phyloP scores from a whole-genome alignment of 1,284 basidiomycete genomes.

The Moniliophthora roreri region DNA sequence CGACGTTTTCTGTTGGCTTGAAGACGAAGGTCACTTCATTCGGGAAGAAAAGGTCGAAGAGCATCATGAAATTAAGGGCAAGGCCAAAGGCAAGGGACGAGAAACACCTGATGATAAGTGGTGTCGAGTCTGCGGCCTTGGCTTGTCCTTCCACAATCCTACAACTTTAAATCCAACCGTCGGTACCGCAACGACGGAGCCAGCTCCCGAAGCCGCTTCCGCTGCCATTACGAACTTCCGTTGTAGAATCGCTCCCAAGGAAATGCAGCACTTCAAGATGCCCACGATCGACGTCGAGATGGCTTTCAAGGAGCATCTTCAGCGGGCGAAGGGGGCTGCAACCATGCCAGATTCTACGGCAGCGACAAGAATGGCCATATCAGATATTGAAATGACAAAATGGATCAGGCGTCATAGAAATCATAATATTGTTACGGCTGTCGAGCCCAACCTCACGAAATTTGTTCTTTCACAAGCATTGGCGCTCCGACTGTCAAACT shows the following conservation, averaged over 20 bases:
- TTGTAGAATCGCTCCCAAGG: constrained; percentile 11
- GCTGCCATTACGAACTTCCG: constrained; percentile 5
- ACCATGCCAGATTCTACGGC: background rate
- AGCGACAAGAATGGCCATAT: background rate
- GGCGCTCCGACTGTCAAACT: constrained; percentile 10
- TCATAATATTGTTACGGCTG: constrained; percentile 3
- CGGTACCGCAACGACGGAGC: background rate
- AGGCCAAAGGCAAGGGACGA: constrained; percentile 1
- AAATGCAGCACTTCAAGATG: constrained; percentile 10
- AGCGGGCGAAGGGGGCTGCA: background rate
- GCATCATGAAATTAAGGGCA: constrained; percentile 5
- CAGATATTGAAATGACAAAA: constrained; percentile 2
- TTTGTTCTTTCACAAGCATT: constrained; percentile 7
- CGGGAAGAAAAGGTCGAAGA: constrained; percentile 20
- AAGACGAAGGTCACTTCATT: constrained; percentile 49
- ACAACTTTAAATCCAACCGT: background rate
- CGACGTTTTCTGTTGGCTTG: constrained; percentile 62
- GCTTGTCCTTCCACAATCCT: constrained; percentile 9
- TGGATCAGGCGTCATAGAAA: background rate
- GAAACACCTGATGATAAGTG: constrained; percentile 10
- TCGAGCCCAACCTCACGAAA: constrained; percentile 12
- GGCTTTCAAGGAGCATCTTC: background rate
- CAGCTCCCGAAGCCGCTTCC: background rate
- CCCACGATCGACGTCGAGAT: constrained; percentile 22
- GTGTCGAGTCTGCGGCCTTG: constrained; percentile 16